Base-by-base conservation (phyloP, 768 basidiomycete genomes). In the Calocybe gangraenosa region DNA sequence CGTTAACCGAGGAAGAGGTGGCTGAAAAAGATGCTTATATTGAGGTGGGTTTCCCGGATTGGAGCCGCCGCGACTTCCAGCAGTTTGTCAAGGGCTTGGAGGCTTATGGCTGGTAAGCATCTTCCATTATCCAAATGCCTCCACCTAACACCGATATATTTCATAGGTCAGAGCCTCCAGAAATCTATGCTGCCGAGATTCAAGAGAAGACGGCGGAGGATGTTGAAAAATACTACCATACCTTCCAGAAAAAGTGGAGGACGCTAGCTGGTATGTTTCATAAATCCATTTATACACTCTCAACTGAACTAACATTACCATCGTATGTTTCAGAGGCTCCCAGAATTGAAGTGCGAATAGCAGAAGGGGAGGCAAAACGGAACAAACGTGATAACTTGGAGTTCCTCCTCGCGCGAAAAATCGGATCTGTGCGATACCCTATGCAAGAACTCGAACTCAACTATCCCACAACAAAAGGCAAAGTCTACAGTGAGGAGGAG, bases 381-480 rank as follows among this genome's bases (percentile, higher is more conserved):
- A 85, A 84, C 60, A 90, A 91, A 58, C 81, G 88, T 3, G 85
- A 85, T 42, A 87, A 88, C 55, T 77, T 88, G 13, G 84, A 89
- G 53, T 74, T 77, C 23, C 78, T 94, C 7, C 78, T 98, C 22
- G 69, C 81, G 41, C 77, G 81, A 58, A 97, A 97, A 63, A 88
- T 98, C 56, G 70, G 70, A 17, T 86, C 86, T 1, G 86, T 90
- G 47, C 74, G 78, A 31, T 92, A 86, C 64, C 96, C 96, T 1
- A 92, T 98, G 84, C 95, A 98, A 62, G 94, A 96, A 64, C 82
- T 99, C 38, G 89, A 95, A 65, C 81, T 98, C 42, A 87, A 89
- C 63, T 97, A 98, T 56, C 92, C 91, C 1, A 87, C 87, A 22
- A 95, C 93, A 28, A 97, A 97, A 65, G 95, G 93, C 48, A 97